A percentile compares a stretch with the other conserved stretches of the same genome.
Evolutionary conservation across 1,284 basidiomycete species (phyloP).

Genomic region (Sporisorium sorghi): DNA sequence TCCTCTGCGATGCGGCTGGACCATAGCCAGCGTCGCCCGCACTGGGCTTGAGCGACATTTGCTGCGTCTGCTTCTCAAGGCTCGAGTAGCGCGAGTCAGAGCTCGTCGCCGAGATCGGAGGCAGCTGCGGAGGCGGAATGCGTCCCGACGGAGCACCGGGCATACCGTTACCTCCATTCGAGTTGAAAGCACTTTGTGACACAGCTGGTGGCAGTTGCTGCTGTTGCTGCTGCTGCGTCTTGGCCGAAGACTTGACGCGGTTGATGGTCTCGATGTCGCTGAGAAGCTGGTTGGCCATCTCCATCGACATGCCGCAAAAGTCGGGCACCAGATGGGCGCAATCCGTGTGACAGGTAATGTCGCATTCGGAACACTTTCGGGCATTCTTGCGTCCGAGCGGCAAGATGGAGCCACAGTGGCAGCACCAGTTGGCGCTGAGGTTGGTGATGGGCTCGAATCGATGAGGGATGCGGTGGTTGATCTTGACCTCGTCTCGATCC

Average conservation of each 20-base stretch:
- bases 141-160: conserved; percentile 34
- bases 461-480: conserved; percentile 99
- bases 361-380: conserved; percentile 93
- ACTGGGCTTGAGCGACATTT: conserved; percentile 50
- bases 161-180: conserved; percentile 27
- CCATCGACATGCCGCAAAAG: conserved; percentile 99
- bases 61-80: conserved; percentile 61
- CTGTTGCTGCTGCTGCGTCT: conserved; percentile 36
- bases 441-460: conserved; percentile 97
- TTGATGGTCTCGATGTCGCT: conserved; percentile 84
- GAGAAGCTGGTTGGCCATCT: conserved; percentile 93
- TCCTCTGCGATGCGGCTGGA: conserved; percentile 21
- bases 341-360: conserved; percentile 95
- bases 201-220: conserved; percentile 5
- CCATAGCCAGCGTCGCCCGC: conserved; percentile 15
- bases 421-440: conserved; percentile 98
- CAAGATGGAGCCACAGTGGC: conserved; percentile 94
- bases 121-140: conserved; percentile 33
- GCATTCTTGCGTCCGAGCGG: conserved; percentile 97
- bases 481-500: conserved; percentile 96
- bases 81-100: conserved; percentile 32
- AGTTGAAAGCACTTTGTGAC: conserved; percentile 9
- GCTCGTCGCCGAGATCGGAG: conserved; percentile 16
- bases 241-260: conserved; percentile 59
- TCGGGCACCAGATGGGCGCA: conserved; percentile 98